These are phyloP conservation scores for Chlorophyllum brunneum DNA, from an alignment of 768 basidiomycete genomes.

Conservation along the genomic window DNA sequence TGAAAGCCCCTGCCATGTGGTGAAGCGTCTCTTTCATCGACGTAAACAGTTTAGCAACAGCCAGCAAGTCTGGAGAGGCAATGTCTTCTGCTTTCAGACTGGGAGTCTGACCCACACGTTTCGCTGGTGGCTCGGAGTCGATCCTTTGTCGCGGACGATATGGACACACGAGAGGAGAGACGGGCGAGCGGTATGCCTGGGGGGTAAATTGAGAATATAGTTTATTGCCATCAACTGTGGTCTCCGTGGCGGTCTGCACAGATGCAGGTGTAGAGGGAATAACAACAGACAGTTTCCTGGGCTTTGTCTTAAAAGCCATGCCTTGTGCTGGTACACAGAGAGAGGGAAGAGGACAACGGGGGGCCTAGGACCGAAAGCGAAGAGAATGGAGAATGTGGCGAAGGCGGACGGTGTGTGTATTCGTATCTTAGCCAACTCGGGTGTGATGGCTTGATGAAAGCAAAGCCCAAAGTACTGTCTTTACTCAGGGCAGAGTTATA, in stretches of 20 bases:
- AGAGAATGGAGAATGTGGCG: neutral
- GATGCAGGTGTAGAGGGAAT: slow-evolving; percentile 21
- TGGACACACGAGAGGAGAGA: slow-evolving; percentile 1
- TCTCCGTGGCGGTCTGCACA: slow-evolving; percentile 9
- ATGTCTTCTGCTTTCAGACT: slow-evolving; percentile 18
- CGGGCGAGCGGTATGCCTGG: slow-evolving; percentile 4
- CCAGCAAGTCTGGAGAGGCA: slow-evolving; percentile 34
- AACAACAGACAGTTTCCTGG: slow-evolving; percentile 21
- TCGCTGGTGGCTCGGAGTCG: neutral
- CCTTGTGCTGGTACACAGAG: too few species aligned
- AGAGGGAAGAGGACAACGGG: neutral
- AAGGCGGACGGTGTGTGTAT: neutral
- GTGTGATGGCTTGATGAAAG: too few species aligned
- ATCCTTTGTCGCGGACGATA: neutral
- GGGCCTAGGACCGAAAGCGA: neutral
- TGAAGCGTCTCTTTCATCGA: slow-evolving; percentile 42
- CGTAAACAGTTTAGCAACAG: slow-evolving; percentile 40
- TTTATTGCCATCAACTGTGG: neutral
- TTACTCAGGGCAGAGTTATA: neutral
- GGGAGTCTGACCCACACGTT: neutral
- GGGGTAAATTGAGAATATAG: slow-evolving; percentile 7
- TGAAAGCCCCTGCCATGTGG: slow-evolving; percentile 39
- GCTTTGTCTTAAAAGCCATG: slow-evolving; percentile 7
- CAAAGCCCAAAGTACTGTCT: too few species aligned
- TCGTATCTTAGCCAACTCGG: neutral